Evolutionary conservation across 176 grass and related monocot species (phyloP).

Genomic region (Themeda triandra): DNA sequence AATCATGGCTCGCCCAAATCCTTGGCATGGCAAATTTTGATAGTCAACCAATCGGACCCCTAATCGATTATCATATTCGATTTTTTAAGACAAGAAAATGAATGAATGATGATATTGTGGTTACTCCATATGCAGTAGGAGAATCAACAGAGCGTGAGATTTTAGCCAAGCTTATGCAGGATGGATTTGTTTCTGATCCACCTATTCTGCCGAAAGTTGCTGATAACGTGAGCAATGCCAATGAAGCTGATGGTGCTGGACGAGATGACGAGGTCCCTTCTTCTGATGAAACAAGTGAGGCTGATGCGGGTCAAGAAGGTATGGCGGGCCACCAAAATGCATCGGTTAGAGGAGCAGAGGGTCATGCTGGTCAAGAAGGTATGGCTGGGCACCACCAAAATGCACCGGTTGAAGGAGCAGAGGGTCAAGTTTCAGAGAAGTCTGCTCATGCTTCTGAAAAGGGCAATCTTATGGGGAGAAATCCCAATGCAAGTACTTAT

Average conservation of each 20-base stretch:
- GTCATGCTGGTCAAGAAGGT: too few species aligned
- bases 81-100: not conserved
- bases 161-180: conserved; percentile 17
- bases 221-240: not conserved
- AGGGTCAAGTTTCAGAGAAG: not conserved
- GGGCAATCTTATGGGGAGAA: conserved; percentile 18
- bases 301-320: not conserved
- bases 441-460: not conserved
- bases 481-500: conserved; percentile 15
- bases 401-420: too few species aligned
- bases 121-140: conserved; percentile 24
- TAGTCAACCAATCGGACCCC: too few species aligned
- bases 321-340: not conserved
- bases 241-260: not conserved
- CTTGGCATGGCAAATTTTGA: too few species aligned
- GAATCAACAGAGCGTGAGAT: conserved; percentile 14
- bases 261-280: not conserved
- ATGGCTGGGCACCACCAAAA: too few species aligned
- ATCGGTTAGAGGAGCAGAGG: not conserved
- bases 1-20: too few species aligned
- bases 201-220: not conserved
- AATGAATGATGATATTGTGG: not conserved
- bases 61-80: not conserved
- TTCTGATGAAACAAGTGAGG: not conserved
- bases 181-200: not conserved